Evolutionary conservation across 192 early-diverging fungal species (phyloP).

Genomic region (Paraglomus brasilianum): DNA sequence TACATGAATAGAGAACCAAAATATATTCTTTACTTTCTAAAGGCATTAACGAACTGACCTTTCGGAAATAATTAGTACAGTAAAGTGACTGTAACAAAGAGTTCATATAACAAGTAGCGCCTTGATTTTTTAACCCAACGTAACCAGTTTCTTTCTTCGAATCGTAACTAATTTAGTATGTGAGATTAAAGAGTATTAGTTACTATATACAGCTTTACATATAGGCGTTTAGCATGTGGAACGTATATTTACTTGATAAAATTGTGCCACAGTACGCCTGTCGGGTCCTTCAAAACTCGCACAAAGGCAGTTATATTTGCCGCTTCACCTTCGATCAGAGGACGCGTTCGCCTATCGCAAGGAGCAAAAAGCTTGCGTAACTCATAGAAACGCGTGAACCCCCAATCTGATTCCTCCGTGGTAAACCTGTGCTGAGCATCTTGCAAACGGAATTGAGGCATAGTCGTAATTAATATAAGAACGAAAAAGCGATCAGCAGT

Average conservation of each 20-base stretch:
- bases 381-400: constrained; percentile 80
- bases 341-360: constrained; percentile 40
- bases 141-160: constrained; percentile 88
- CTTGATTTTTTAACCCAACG: constrained; percentile 95
- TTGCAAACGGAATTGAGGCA: constrained; percentile 19
- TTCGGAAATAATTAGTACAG: constrained; percentile 92
- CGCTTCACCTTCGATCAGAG: constrained; percentile 69
- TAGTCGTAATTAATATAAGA: neutral
- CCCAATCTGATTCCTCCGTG: constrained; percentile 88
- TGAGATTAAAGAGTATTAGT: neutral
- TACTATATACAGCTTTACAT: neutral
- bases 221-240: too few species aligned
- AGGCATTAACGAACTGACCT: constrained; percentile 38
- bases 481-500: neutral
- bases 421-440: constrained; percentile 81
- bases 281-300: constrained; percentile 78
- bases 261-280: constrained; percentile 94
- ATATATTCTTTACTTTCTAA: too few species aligned
- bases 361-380: constrained; percentile 44
- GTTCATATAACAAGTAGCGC: constrained; percentile 99
- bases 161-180: constrained; percentile 61
- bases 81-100: constrained; percentile 94
- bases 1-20: too few species aligned
- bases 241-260: constrained; percentile 85
- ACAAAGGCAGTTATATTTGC: constrained; percentile 70